A percentile compares a stretch with the other conserved stretches of the same genome.
Conservation (phyloP, 768 basidiomycete genomes). For the Suillus variegatus region DNA sequence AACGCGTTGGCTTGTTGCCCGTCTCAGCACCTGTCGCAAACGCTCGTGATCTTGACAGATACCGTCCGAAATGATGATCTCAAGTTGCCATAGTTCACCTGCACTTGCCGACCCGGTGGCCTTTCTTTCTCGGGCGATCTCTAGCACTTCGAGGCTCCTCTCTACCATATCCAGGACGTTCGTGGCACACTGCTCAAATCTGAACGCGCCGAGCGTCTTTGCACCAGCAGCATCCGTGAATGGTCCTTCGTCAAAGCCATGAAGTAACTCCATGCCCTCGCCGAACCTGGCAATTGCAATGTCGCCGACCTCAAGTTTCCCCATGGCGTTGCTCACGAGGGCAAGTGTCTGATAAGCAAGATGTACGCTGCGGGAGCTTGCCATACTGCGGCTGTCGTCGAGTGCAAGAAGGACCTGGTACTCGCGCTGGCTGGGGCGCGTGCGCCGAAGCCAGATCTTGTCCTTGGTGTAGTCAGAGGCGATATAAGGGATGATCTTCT, state of each 20-base stretch:
- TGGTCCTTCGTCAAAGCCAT: slow-evolving; percentile 80
- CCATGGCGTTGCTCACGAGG: slow-evolving; percentile 87
- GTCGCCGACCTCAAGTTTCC: slow-evolving; percentile 93
- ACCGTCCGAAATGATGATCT: slow-evolving; percentile 99
- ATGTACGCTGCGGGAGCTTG: slow-evolving; percentile 52
- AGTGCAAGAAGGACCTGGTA: slow-evolving; percentile 94
- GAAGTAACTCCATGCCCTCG: slow-evolving; percentile 82
- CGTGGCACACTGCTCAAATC: slow-evolving; percentile 87
- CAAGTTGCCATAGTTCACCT: slow-evolving; percentile 92
- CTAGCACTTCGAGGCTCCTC: slow-evolving; percentile 70
- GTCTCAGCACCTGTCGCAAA: slow-evolving; percentile 75
- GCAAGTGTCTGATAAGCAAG: slow-evolving; percentile 94
- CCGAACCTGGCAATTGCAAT: slow-evolving; percentile 92
- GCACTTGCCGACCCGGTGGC: slow-evolving; percentile 54
- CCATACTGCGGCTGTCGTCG: slow-evolving; percentile 96
- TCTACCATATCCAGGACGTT: slow-evolving; percentile 85
- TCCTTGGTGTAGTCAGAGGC: slow-evolving; percentile 99
- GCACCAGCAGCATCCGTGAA: slow-evolving; percentile 81
- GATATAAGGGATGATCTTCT: slow-evolving; percentile 96
- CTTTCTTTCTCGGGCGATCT: slow-evolving; percentile 71
- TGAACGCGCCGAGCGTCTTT: slow-evolving; percentile 81
- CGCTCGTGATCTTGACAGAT: slow-evolving; percentile 95
- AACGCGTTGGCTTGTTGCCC: slow-evolving; percentile 86
- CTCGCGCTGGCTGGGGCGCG: slow-evolving; percentile 89
- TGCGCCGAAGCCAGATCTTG: slow-evolving; percentile 97